phyloP scores from a whole-genome alignment of 169 alveolate species.

The Cryptosporidium sp. region DNA sequence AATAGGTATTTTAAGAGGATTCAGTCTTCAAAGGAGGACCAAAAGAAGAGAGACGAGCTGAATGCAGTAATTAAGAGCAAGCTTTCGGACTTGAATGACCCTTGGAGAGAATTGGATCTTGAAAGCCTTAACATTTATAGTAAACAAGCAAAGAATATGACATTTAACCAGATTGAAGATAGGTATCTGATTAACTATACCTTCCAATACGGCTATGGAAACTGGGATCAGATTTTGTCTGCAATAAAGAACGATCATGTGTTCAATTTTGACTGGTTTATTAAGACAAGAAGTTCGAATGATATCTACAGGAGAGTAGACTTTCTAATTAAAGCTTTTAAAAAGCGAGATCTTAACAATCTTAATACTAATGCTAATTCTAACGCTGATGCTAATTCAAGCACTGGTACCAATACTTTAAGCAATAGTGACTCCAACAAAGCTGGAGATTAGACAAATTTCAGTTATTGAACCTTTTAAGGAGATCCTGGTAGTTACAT shows the following conservation, averaged over 20 bases:
- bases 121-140: constrained; percentile 34
- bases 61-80: constrained; percentile 20
- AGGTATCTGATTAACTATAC: constrained; percentile 82
- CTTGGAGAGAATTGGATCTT: constrained; percentile 67
- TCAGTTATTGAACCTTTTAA: constrained; percentile 15
- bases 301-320: constrained; percentile 85
- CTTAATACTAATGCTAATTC: background rate
- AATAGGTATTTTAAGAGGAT: constrained; percentile 23
- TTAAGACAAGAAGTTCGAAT: constrained; percentile 80
- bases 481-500: constrained; percentile 31
- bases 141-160: constrained; percentile 37
- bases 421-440: background rate
- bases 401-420: background rate
- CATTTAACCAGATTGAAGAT: constrained; percentile 77
- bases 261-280: constrained; percentile 82
- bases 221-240: constrained; percentile 82
- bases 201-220: constrained; percentile 81
- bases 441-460: background rate
- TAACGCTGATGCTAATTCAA: background rate
- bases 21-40: constrained; percentile 44
- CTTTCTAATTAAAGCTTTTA: constrained; percentile 81
- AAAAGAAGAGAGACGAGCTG: constrained; percentile 36
- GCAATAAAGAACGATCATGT: constrained; percentile 80
- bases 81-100: constrained; percentile 1
- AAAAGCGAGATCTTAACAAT: constrained; percentile 37